Base-by-base conservation (phyloP, 805 yeast species). In the Lipomyces yamadae region DNA sequence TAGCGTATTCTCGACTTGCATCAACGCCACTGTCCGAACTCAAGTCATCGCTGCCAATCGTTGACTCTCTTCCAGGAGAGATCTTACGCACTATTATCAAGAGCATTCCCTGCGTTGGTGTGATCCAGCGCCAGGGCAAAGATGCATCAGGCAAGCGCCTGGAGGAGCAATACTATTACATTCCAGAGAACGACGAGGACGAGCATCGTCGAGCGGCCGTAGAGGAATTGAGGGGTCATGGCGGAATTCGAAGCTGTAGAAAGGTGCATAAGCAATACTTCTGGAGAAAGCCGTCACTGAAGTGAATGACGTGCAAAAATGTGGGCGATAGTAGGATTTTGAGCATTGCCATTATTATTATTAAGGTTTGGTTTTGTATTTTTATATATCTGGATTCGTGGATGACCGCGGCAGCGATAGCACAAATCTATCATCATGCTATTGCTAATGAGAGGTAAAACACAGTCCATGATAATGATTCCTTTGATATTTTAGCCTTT, bases 91-190 rank as follows among this genome's bases (percentile, higher is more conserved):
- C 76, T 24, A 74, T 86, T 6, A 80, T 87, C 56, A 77, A 79
- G 61, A 75, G 77, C 56, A 79, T 86, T 50, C 73, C 78, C 4
- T 89, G 94, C 73, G 84, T 94, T 66, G 98, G 98, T n/a, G 89
- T 90, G 10, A 93, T 95, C 67, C 85, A 86, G 74, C 88, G 98
- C 77, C 83, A 84, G 66, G 98, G 98, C 59, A 93, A 92, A 77
- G 99, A 95, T 78, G 98, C 98, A 2, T 96, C 97, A 1, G 99
- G 98, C 10, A 92, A 92, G 77, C 91, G 90, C 2, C 81, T 95
- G 69, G 98, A 94, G 72, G 96, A 92, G 76, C 98, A 95, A 76
- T 95, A 91, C 75, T 95, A 92, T 77, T 95, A 95, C 75, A 86
- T 88, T 65, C 87, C 92, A 2, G 98, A 92, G 72, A 84, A 87